Conservation (phyloP, 768 basidiomycete genomes). For the Rhizopogon roseolus region DNA sequence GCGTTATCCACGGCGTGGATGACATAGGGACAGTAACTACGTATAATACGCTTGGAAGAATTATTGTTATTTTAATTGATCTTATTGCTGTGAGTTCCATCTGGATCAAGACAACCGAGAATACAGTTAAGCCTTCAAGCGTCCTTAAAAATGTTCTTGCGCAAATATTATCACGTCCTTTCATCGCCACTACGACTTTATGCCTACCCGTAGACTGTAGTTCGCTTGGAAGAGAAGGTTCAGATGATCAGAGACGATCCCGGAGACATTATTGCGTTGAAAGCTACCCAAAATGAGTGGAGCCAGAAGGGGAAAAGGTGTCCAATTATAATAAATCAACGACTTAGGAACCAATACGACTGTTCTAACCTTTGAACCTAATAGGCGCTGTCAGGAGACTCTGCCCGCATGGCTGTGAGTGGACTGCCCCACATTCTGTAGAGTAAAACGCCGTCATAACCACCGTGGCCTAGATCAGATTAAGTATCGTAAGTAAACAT, state of each 20-base stretch:
- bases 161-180: too few species aligned
- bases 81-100: background rate
- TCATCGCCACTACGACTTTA: too few species aligned
- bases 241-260: background rate
- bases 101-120: background rate
- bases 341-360: background rate
- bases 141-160: background rate
- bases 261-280: too few species aligned
- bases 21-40: background rate
- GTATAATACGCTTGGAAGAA: background rate
- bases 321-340: background rate
- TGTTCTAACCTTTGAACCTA: background rate
- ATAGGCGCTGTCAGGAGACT: background rate
- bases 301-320: background rate
- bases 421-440: background rate
- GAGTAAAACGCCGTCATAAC: constrained; percentile 1
- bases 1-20: background rate
- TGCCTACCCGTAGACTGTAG: too few species aligned
- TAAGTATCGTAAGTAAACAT: background rate
- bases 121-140: background rate
- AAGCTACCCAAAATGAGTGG: background rate
- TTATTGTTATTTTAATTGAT: background rate
- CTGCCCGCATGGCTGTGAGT: background rate
- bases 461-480: background rate
- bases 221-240: background rate